These are phyloP conservation scores for Fusarium avenaceum DNA, from an alignment of 2,329 filamentous ascomycete species.

Conservation along the genomic window DNA sequence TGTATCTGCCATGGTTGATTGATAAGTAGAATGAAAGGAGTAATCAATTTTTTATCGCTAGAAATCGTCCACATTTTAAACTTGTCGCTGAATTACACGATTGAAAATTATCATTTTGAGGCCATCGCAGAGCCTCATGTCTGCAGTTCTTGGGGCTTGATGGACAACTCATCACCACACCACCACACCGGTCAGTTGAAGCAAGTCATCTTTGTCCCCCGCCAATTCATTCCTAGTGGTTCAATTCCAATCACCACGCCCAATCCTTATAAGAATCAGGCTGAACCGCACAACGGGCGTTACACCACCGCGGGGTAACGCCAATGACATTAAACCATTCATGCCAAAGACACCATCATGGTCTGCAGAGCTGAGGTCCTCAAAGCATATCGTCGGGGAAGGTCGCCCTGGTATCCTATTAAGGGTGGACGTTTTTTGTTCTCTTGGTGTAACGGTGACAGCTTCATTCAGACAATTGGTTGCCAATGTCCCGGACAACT, in stretches of 20 bases:
- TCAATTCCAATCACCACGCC: slow-evolving; percentile 16
- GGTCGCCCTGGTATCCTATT: slow-evolving; percentile 5
- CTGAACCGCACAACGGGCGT: slow-evolving; percentile 37
- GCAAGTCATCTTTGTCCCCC: slow-evolving; percentile 40
- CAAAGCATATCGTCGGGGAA: background rate
- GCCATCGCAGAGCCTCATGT: slow-evolving; percentile 47
- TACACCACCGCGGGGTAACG: slow-evolving; percentile 48
- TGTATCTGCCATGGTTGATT: slow-evolving; percentile 47
- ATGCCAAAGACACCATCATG: slow-evolving; percentile 17
- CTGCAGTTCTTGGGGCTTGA: slow-evolving; percentile 28
- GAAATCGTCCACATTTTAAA: slow-evolving; percentile 41
- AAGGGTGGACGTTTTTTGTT: background rate
- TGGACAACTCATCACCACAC: slow-evolving; percentile 49
- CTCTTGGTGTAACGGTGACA: slow-evolving; percentile 25
- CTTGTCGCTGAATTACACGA: slow-evolving; percentile 26
- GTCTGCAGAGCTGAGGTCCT: slow-evolving; percentile 30
- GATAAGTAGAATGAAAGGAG: slow-evolving; percentile 15
- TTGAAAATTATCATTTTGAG: slow-evolving; percentile 27
- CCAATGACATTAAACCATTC: slow-evolving; percentile 34
- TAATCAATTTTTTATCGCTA: slow-evolving; percentile 35
- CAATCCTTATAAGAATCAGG: slow-evolving; percentile 44
- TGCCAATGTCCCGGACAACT: slow-evolving; percentile 15
- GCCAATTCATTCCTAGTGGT: slow-evolving; percentile 32
- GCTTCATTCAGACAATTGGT: slow-evolving; percentile 38
- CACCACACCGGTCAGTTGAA: slow-evolving; percentile 31